phyloP scores from a whole-genome alignment of 768 basidiomycete genomes.

The Hemileccinum impolitum region DNA sequence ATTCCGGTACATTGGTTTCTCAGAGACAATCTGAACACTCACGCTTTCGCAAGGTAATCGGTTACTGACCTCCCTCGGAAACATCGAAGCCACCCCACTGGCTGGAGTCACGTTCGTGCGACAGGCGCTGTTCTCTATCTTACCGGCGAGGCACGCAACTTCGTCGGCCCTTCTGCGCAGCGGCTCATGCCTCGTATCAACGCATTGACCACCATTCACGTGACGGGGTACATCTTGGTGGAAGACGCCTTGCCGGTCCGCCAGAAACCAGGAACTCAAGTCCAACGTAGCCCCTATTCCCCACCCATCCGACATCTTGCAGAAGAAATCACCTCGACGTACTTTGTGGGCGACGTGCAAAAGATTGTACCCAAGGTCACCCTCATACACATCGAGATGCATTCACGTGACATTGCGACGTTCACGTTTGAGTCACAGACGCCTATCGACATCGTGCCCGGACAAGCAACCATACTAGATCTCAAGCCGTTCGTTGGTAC shows the following conservation, averaged over 20 bases:
- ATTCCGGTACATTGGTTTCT: conserved; percentile 38
- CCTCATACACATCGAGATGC: conserved; percentile 41
- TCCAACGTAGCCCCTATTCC: conserved; percentile 49
- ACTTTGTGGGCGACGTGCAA: conserved; percentile 23
- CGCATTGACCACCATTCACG: conserved; percentile 44
- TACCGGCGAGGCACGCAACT: conserved; percentile 54
- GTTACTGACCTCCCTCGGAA: conserved; percentile 59
- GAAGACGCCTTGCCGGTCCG: conserved; percentile 54
- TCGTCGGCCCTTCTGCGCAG: conserved; percentile 40
- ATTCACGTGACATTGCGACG: conserved; percentile 48
- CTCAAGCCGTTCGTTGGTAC: conserved; percentile 50
- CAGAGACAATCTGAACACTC: not conserved
- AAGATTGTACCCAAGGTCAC: conserved; percentile 15
- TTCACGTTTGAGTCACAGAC: conserved; percentile 46
- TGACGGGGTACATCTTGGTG: conserved; percentile 54
- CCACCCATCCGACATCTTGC: conserved; percentile 55
- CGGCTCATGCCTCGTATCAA: conserved; percentile 56
- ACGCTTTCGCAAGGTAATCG: conserved; percentile 46
- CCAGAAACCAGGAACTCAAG: conserved; percentile 34
- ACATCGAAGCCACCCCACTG: conserved; percentile 55
- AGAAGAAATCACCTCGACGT: conserved; percentile 40
- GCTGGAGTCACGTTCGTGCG: conserved; percentile 53
- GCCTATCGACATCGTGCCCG: conserved; percentile 36
- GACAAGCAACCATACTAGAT: conserved; percentile 56
- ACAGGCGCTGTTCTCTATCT: conserved; percentile 62